phyloP scores from a whole-genome alignment of 805 yeast species.

The Schwanniomyces sp. region DNA sequence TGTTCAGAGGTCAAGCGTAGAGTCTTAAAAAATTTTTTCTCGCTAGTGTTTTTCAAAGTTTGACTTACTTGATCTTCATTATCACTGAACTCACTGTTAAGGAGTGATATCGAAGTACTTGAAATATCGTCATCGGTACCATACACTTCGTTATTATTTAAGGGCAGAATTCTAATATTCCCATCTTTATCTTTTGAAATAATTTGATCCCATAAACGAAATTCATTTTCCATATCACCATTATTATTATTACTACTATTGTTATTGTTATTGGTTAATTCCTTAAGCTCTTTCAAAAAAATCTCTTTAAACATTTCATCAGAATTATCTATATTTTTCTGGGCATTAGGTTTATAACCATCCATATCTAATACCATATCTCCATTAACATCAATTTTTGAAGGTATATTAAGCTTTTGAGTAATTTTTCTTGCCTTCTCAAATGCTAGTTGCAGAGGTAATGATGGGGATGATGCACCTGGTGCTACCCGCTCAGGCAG shows the following conservation, averaged over 20 bases:
- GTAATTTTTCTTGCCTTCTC: constrained; percentile 65
- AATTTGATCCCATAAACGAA: constrained; percentile 35
- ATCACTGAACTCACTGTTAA: constrained; percentile 30
- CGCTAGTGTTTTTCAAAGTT: constrained; percentile 8
- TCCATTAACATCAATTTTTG: constrained; percentile 84
- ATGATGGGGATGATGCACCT: constrained; percentile 12
- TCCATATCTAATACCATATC: constrained; percentile 90
- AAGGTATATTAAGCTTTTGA: constrained; percentile 77
- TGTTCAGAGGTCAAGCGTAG: constrained; percentile 90
- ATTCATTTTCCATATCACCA: constrained; percentile 16
- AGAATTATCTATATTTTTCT: constrained; percentile 70
- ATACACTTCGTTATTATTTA: constrained; percentile 49
- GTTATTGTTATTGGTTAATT: constrained; percentile 12
- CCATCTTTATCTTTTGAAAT: constrained; percentile 63
- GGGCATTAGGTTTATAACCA: constrained; percentile 85
- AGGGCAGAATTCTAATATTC: constrained; percentile 51
- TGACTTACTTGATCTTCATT: constrained; percentile 44
- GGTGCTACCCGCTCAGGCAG: constrained; percentile 14
- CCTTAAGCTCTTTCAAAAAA: constrained; percentile 66
- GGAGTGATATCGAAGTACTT: constrained; percentile 7
- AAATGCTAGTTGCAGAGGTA: constrained; percentile 42
- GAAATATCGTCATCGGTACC: constrained; percentile 41
- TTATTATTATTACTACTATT: constrained; percentile 6
- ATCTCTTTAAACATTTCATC: constrained; percentile 75
- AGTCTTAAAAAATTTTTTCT: constrained; percentile 71